These are phyloP conservation scores for Wickerhamiella hasegawae DNA, from an alignment of 805 yeast genomes.

Conservation along the genomic window DNA sequence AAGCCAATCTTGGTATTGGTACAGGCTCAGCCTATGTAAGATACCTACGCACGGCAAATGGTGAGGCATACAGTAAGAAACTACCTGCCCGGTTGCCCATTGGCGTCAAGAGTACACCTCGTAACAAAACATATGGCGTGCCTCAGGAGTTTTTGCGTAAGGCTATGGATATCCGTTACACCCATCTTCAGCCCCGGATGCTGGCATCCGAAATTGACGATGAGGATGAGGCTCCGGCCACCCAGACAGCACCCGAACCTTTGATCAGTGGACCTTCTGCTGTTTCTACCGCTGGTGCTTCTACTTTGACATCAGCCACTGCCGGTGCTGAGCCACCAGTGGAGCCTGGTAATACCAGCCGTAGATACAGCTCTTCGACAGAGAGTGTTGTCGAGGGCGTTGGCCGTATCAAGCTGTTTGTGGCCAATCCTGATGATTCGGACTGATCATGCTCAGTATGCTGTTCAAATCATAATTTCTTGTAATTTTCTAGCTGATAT, in stretches of 20 bases:
- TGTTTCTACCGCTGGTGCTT: background rate
- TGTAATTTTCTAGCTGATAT: background rate
- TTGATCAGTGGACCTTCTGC: background rate
- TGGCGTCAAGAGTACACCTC: constrained; percentile 10
- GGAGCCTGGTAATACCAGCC: background rate
- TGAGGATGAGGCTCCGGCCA: constrained; percentile 26
- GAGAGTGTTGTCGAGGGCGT: constrained; percentile 21
- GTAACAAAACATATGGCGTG: constrained; percentile 9
- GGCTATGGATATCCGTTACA: constrained; percentile 24
- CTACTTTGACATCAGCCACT: background rate
- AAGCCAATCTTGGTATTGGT: constrained; percentile 16
- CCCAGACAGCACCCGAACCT: background rate
- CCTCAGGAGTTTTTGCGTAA: constrained; percentile 19
- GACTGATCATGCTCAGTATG: no score
- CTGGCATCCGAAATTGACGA: constrained; percentile 67
- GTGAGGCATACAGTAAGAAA: constrained; percentile 16
- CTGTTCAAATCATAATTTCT: background rate
- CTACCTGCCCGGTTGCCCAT: constrained; percentile 14
- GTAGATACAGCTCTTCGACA: constrained; percentile 11
- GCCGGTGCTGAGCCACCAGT: background rate
- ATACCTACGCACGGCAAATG: constrained; percentile 16
- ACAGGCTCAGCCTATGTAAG: constrained; percentile 20
- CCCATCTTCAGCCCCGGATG: constrained; percentile 37
- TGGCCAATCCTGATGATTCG: constrained; percentile 24
- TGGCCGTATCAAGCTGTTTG: constrained; percentile 22